phyloP scores from a whole-genome alignment of 768 basidiomycete genomes.

The Leccinum rimulosum region DNA sequence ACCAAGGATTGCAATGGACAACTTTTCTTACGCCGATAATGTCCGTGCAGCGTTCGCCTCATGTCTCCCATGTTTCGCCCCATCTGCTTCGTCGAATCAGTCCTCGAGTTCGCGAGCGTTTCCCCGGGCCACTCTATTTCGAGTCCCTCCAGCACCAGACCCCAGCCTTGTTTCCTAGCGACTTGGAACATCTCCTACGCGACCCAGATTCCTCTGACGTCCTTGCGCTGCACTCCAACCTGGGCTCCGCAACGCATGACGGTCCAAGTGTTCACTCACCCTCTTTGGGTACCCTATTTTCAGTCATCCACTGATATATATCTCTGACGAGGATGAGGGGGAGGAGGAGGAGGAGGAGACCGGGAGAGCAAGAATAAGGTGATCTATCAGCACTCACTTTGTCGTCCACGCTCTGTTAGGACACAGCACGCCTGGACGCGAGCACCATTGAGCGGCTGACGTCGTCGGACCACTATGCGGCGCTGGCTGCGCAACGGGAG shows the following conservation, averaged over 20 bases:
- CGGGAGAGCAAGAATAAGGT: too few relatives aligned
- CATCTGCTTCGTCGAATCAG: conserved; percentile 33
- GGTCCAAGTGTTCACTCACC: too few relatives aligned
- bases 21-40: conserved; percentile 66
- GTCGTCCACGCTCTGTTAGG: conserved; percentile 59
- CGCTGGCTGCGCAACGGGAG: conserved; percentile 28
- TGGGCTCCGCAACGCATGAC: conserved; percentile 36
- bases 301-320: conserved; percentile 57
- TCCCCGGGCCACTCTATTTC: conserved; percentile 25
- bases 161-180: conserved; percentile 27
- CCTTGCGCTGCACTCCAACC: conserved; percentile 65
- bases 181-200: conserved; percentile 50
- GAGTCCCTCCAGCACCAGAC: conserved; percentile 24
- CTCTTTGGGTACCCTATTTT: too few relatives aligned
- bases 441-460: conserved; percentile 54
- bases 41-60: conserved; percentile 55
- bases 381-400: conserved; percentile 25
- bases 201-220: conserved; percentile 51
- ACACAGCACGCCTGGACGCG: conserved; percentile 63
- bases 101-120: conserved; percentile 9
- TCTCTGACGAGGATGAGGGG: conserved; percentile 43
- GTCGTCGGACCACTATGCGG: conserved; percentile 36
- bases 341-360: too few relatives aligned
- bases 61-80: conserved; percentile 51
- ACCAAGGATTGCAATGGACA: conserved; percentile 34